These are phyloP conservation scores for Solanum tarapatanum DNA, from an alignment of 257 asterid species.

Conservation along the genomic window DNA sequence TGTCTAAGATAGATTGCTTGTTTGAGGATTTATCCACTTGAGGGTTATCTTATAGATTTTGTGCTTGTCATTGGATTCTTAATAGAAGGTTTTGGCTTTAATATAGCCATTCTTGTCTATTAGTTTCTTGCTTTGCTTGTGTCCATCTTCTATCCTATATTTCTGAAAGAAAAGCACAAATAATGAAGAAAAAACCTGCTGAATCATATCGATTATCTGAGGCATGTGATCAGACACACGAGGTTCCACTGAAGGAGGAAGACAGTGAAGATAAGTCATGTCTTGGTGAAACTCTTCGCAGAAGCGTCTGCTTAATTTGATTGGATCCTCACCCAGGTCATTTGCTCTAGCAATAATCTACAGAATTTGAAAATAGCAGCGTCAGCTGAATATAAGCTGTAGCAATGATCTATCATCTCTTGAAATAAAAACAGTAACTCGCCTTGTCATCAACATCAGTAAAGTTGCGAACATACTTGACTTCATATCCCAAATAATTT, in stretches of 20 bases:
- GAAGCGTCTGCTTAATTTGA: constrained; percentile 63
- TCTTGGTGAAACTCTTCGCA: constrained; percentile 87
- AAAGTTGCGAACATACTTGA: constrained; percentile 88
- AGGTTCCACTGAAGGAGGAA: constrained; percentile 89
- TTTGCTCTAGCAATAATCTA: constrained; percentile 90
- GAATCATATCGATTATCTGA: constrained; percentile 73
- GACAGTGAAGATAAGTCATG: constrained; percentile 67
- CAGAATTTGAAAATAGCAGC: constrained; percentile 49
- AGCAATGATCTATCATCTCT: constrained; percentile 3
- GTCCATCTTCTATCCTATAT: neutral
- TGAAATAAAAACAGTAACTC: constrained; percentile 8
- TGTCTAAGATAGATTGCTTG: neutral
- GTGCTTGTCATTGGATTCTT: neutral
- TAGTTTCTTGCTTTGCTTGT: neutral
- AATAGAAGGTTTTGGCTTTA: neutral
- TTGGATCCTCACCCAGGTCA: constrained; percentile 79
- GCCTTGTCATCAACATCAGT: constrained; percentile 98
- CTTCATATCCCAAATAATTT: constrained; percentile 80
- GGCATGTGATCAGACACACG: constrained; percentile 91
- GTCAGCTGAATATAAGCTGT: constrained; percentile 25
- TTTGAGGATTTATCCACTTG: neutral
- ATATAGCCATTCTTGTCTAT: neutral
- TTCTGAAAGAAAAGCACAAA: neutral
- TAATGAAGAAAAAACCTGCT: constrained; percentile 37
- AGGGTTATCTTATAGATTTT: neutral